phyloP scores from a whole-genome alignment of 1,284 basidiomycete species.

The Cryptococcus sp. region DNA sequence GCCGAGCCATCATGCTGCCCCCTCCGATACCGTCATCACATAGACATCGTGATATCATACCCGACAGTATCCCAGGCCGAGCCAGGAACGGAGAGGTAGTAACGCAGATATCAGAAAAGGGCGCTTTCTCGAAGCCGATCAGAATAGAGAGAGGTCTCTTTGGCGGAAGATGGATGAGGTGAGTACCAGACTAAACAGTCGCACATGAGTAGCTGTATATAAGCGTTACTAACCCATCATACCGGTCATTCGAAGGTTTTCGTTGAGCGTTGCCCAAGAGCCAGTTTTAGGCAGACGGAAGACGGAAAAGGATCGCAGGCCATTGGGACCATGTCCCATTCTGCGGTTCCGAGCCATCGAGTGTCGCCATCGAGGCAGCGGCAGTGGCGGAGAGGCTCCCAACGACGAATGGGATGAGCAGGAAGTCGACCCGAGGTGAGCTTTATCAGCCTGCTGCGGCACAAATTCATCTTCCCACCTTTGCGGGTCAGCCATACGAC shows the following conservation, averaged over 20 bases:
- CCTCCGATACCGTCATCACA: no score
- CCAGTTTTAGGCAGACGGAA: constrained; percentile 37
- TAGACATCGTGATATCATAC: no score
- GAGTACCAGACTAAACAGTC: neutral
- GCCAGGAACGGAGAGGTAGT: neutral
- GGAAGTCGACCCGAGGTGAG: constrained; percentile 23
- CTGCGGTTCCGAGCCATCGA: constrained; percentile 32
- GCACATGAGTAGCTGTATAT: neutral
- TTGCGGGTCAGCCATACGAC: neutral
- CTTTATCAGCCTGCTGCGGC: neutral
- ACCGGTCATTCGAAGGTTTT: constrained; percentile 19
- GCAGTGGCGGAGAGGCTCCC: neutral
- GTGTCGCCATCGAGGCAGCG: constrained; percentile 5
- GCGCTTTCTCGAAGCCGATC: constrained; percentile 3
- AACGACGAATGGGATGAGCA: constrained; percentile 16
- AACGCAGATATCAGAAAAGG: no score
- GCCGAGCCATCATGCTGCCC: no score
- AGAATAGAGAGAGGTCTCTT: constrained; percentile 18
- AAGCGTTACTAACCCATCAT: neutral
- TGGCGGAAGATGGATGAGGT: constrained; percentile 16
- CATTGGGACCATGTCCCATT: constrained; percentile 35
- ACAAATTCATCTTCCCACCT: neutral
- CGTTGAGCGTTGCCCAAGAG: constrained; percentile 35
- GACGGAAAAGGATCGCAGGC: constrained; percentile 38
- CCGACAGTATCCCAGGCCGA: neutral